Evolutionary conservation across 2,329 filamentous ascomycete genomes (phyloP), one percentile per base, ranked within the genome.

Genomic region (Laburnicola sp.): DNA sequence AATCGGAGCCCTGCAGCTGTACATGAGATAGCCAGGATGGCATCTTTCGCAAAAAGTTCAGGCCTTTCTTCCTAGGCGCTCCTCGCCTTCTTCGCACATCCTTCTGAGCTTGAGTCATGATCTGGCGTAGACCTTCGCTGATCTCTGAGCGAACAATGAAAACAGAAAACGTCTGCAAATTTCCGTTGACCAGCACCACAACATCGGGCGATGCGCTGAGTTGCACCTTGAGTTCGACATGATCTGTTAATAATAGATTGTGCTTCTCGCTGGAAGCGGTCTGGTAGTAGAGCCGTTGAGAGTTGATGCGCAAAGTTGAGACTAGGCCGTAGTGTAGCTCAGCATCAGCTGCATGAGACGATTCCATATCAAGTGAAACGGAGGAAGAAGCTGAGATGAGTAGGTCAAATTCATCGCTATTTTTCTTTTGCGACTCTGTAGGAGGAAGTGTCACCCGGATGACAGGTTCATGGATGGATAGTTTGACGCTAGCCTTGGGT

Each of bases 381-480:
- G 93, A 96, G 0, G 95, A 97, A 8, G 96, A 90, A 2, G 91
- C 94, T 1, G 91, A 96, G 41, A 99, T 96, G 38, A 99, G 88
- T 27, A 99, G 81, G 67, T 99, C 94, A 60, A 94, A 97, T 59
- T 97, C 92, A 54, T 91, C 89, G 0, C 85, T 80, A 25, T 86
- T 82, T 35, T 73, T 73, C 45, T 75, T 73, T 3, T 69, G 68
- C 4, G 77, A 72, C 54, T 87, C 83, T 56, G 94, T 84, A 0
- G 93, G 86, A 4, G 92, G 92, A 3, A 99, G 78, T 6, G 92
- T 86, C 57, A 99, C 92, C 61, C 95, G 86, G 56, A 97, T 72
- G 11, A 99, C 95, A 1, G 94, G 94, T 69, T 99, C 94, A 66
- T 99, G 94, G 74, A 99, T 88, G 0, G 94, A 97, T 35, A 97